Evolutionary conservation across 305 asterid species (phyloP).

Genomic region (Nicotiana rustica): DNA sequence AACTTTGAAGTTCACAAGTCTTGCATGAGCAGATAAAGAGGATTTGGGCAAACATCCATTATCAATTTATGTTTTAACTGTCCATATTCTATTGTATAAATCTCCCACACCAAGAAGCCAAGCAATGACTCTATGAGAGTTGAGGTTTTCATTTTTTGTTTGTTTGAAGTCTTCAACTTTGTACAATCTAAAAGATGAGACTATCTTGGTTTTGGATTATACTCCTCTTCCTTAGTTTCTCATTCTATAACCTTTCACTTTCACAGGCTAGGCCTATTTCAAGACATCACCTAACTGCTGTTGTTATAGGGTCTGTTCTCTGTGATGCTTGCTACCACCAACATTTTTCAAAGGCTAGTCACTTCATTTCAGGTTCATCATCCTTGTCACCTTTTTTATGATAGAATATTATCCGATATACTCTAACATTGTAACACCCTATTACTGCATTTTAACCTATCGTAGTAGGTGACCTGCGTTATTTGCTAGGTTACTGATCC

Average conservation of each 20-base stretch:
- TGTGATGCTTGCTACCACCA: constrained; percentile 76
- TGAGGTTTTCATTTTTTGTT: background rate
- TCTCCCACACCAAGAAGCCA: background rate
- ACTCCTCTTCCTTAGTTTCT: constrained; percentile 43
- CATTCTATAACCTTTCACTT: constrained; percentile 16
- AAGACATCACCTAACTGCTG: constrained; percentile 57
- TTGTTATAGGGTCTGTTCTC: constrained; percentile 72
- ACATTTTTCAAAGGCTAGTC: constrained; percentile 56
- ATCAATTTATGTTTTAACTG: constrained; percentile 21
- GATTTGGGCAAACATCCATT: background rate
- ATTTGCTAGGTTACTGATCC: no score
- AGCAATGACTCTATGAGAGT: constrained; percentile 16
- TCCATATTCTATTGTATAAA: background rate
- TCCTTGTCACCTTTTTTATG: background rate
- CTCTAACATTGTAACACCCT: no score
- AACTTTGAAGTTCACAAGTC: constrained; percentile 46
- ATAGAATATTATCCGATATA: no score
- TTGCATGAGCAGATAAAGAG: constrained; percentile 44
- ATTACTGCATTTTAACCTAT: no score
- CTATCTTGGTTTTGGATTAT: constrained; percentile 42
- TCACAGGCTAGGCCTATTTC: constrained; percentile 50
- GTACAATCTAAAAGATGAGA: constrained; percentile 27
- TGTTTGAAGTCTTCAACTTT: background rate
- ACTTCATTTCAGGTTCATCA: constrained; percentile 72
- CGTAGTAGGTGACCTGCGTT: no score